Percentiles rank a stretch among this genome's conserved stretches.
These are phyloP conservation scores for Arabidopsis thaliana DNA, from an alignment of 345 rosid genomes.

Conservation along the genomic window TAIR10.1 NC_003071.7:7131501-7132000, in stretches of 20 bases:
- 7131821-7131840: background rate
- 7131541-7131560: background rate
- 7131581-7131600: background rate
- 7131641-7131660: background rate
- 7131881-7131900: background rate
- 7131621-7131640: background rate
- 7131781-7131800: background rate
- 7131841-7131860: background rate
- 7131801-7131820: background rate
- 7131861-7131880: background rate
- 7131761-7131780: background rate
- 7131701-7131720: constrained; percentile 3
- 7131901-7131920: too few species aligned
- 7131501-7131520: too few species aligned
- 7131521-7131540: too few species aligned
- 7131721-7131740: background rate
- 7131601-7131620: background rate
- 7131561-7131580: background rate
- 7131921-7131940: too few species aligned
- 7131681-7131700: background rate
- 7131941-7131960: too few species aligned
- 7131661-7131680: background rate
- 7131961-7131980: background rate
- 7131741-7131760: background rate
- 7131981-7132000: background rate